Evolutionary conservation across 129 eudicot species (phyloP), one percentile per base, ranked within the genome.

Genomic region (Flaveria sonorensis): DNA sequence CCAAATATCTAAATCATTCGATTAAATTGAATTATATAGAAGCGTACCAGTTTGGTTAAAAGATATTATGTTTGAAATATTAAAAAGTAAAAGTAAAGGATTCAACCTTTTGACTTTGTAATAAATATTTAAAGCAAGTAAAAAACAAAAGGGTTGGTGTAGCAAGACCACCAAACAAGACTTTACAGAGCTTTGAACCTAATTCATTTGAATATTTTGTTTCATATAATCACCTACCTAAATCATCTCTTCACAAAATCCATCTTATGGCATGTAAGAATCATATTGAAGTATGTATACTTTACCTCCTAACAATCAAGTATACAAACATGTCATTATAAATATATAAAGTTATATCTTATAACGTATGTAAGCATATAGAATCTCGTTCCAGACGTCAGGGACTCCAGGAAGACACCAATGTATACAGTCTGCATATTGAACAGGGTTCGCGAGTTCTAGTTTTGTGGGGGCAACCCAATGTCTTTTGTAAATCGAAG

Each of bases 401-500:
- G 95, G 92, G 42, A 85, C 86, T 8, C 90, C 95, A 0, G 95
- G 95, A 80, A 89, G 95, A 51, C 95, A 88, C 97, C 97, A 91
- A 77, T 91, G 97, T 45, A 87, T 19, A 74, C 97, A 91, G 78
- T 91, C 97, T 2, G 92, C 86, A 78, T 73, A 83, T 42, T 50
- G 60, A 4, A 64, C 48, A 1, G 95, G 92, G 20, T 85, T 82
- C 14, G 78, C 77, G 9, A 81, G 26, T 77, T 86, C 88, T 0
- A 61, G 69, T 48, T 81, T 68, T 12, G 81, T 89, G 8, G 82
- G 79, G 26, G 87, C 77, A 10, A 65, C 86, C 89, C 92, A 85
- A 28, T 86, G 88, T 64, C 83, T 84, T 62, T 86, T 87, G 56
- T 78, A 70, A 39, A 85, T 52, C 30, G 97, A 79, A 48, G 94